phyloP scores from a whole-genome alignment of 176 grass and related monocot species.

The Zea mays region Zm-B73-REFERENCE-NAM-5.0 NC_050098.1:194961001-194961500 shows the following conservation, averaged over 20 bases:
- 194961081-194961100: conserved; percentile 53
- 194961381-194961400: conserved; percentile 88
- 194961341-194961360: conserved; percentile 52
- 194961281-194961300: conserved; percentile 90
- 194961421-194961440: conserved; percentile 56
- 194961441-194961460: conserved; percentile 77
- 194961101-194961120: conserved; percentile 86
- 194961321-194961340: conserved; percentile 76
- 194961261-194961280: conserved; percentile 36
- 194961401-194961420: conserved; percentile 76
- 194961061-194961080: conserved; percentile 49
- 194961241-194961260: neutral
- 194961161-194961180: conserved; percentile 81
- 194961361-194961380: conserved; percentile 79
- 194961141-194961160: conserved; percentile 79
- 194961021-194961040: conserved; percentile 44
- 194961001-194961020: conserved; percentile 51
- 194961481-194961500: conserved; percentile 46
- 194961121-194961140: conserved; percentile 68
- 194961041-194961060: conserved; percentile 51
- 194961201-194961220: conserved; percentile 90
- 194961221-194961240: conserved; percentile 25
- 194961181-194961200: conserved; percentile 75
- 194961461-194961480: conserved; percentile 39
- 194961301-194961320: conserved; percentile 77